Evolutionary conservation across 768 basidiomycete species (phyloP), one percentile per base, ranked within the genome.

Genomic region (Collybiopsis luxurians): DNA sequence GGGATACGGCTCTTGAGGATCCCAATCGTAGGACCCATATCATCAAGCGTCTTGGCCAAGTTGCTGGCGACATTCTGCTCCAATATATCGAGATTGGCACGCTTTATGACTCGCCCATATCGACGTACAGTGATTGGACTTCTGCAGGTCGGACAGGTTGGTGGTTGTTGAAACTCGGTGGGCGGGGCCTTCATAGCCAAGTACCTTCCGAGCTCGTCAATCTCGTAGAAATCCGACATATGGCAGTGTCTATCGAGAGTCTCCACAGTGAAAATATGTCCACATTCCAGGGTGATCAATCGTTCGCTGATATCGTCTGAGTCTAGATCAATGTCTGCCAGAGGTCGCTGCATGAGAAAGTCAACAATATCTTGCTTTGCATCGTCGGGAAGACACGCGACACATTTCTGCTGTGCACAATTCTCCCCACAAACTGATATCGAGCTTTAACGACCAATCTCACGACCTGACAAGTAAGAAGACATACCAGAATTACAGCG

Each of bases 241-340:
- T 69, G 63, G 59, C 80, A 83, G 40, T 76, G 71, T 0, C 86
- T 87, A 60, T 90, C 88, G 19, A 90, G 73, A 0, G 85, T 86
- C 65, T 87, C 87, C 15, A 87, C 79, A 0, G 89, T 89, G 66
- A 90, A 89, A 2, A 79, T 68, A 65, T 90, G 89, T 0, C 77
- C 60, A 63, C 89, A 90, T 17, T 70, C 70, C 0, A 88, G 74
- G 1, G 86, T 85, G 62, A 89, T 84, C 50, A 84, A 62, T 10
- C 82, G 66, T 38, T 83, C 79, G 57, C 83, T 80, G 28, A 81
- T 47, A 2, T 70, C 67, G 3, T 65, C 72, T 13, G 60, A 48
- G 17, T 77, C 71, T 5, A 71, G 68, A 3, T 76, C 67, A 28
- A 88, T 63, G 0, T 87, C 85, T 2, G 59, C 68, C 4, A 89